Percentiles rank a stretch among this genome's conserved stretches.
Evolutionary conservation across 352 stramenopile genomes (phyloP).

Genomic region (Globisporangium nagaii): DNA sequence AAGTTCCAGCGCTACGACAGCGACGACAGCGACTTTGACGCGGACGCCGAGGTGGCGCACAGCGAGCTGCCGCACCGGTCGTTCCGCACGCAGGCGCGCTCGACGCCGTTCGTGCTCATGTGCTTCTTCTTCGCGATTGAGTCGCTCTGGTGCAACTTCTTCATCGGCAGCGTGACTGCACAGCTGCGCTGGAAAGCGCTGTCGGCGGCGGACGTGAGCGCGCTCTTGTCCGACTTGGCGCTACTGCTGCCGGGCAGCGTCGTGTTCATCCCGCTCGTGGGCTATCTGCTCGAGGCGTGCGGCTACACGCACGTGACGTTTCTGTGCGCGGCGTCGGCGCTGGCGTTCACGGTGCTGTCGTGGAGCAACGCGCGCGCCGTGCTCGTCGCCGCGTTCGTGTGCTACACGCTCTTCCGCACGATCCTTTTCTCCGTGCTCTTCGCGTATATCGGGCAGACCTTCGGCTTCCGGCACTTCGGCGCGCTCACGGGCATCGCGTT

Average conservation of each 20-base stretch:
- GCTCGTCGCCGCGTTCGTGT: conserved; percentile 55
- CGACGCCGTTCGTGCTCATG: conserved; percentile 61
- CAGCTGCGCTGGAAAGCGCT: conserved; percentile 53
- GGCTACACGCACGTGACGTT: conserved; percentile 56
- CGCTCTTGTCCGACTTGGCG: conserved; percentile 45
- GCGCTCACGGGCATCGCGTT: conserved; percentile 76
- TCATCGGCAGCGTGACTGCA: conserved; percentile 59
- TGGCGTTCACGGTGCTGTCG: conserved; percentile 40
- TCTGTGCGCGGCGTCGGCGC: conserved; percentile 32
- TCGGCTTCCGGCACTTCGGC: conserved; percentile 85
- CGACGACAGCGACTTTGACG: conserved; percentile 8
- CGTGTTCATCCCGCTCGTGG: conserved; percentile 69
- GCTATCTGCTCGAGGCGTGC: conserved; percentile 63
- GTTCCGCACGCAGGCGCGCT: conserved; percentile 59
- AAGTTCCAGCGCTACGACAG: conserved; percentile 17
- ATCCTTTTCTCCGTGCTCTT: conserved; percentile 85
- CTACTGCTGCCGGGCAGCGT: conserved; percentile 63
- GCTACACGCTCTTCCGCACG: conserved; percentile 78
- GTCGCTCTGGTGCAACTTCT: conserved; percentile 84
- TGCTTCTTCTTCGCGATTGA: conserved; percentile 68
- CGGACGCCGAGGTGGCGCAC: not conserved
- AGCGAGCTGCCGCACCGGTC: conserved; percentile 39
- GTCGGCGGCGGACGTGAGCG: conserved; percentile 25
- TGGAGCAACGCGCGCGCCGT: conserved; percentile 20
- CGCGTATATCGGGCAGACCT: conserved; percentile 65